Conservation (phyloP, 805 yeast species). For the Metschnikowia lochheadii region DNA sequence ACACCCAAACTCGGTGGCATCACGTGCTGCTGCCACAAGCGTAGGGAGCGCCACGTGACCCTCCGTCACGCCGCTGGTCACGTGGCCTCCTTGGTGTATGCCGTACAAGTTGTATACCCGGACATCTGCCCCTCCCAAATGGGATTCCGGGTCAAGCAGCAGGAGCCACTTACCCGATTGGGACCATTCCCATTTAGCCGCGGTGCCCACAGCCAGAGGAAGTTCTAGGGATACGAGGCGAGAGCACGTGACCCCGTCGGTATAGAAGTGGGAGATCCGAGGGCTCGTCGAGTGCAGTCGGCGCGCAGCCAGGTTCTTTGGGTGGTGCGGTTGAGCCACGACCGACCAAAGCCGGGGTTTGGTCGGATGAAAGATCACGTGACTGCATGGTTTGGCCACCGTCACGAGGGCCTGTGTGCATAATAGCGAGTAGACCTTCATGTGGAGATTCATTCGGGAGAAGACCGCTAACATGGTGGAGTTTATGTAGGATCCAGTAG, state of each 20-base stretch:
- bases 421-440: slow-evolving; percentile 35
- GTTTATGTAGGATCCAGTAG: slow-evolving; percentile 27
- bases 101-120: slow-evolving; percentile 28
- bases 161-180: slow-evolving; percentile 33
- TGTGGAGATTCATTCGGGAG: slow-evolving; percentile 23
- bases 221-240: slow-evolving; percentile 19
- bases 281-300: slow-evolving; percentile 7
- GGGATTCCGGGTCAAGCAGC: slow-evolving; percentile 21
- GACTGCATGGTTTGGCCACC: slow-evolving; percentile 29
- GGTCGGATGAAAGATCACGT: slow-evolving; percentile 19
- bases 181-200: slow-evolving; percentile 28
- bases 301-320: slow-evolving; percentile 11
- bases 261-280: slow-evolving; percentile 26
- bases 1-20: not conserved
- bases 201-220: slow-evolving; percentile 17
- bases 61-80: not conserved
- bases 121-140: slow-evolving; percentile 27
- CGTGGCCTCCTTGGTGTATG: slow-evolving; percentile 10
- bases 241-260: slow-evolving; percentile 30
- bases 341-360: slow-evolving; percentile 30
- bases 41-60: not conserved
- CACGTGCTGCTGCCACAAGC: not conserved
- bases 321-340: slow-evolving; percentile 22
- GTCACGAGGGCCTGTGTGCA: slow-evolving; percentile 30
- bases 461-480: slow-evolving; percentile 32